Evolutionary conservation across 2,329 filamentous ascomycete genomes (phyloP).

Genomic region (Microsporum canis): DNA sequence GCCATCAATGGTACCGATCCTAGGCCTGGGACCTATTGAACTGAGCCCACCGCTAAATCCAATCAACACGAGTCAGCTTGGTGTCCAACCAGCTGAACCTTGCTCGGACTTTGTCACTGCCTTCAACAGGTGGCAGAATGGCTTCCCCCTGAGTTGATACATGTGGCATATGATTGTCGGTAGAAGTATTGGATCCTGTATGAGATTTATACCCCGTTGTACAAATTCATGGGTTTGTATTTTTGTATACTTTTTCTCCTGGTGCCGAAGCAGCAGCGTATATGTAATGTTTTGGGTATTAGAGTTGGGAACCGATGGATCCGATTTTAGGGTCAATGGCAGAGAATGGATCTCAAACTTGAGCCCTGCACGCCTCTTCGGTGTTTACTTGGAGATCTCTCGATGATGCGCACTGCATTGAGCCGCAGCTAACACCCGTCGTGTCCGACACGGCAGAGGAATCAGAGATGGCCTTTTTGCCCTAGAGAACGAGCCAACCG

Average conservation of each 20-base stretch:
- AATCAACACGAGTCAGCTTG: neutral
- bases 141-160: neutral
- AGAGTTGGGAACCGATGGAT: neutral
- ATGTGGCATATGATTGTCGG: neutral
- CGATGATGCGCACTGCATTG: neutral
- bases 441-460: conserved; percentile 1
- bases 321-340: neutral
- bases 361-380: neutral
- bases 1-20: conserved; percentile 37
- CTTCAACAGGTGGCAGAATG: conserved; percentile 1
- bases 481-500: neutral
- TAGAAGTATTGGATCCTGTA: neutral
- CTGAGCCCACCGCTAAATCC: neutral
- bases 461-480: neutral
- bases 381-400: neutral
- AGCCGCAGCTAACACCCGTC: neutral
- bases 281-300: neutral
- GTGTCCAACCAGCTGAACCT: neutral
- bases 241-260: neutral
- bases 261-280: no score
- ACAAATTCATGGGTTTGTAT: neutral
- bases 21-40: conserved; percentile 21
- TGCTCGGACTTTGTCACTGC: conserved; percentile 4
- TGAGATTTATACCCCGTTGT: neutral
- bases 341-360: neutral